Percentiles rank a stretch among this genome's conserved stretches.
Evolutionary conservation across 768 basidiomycete genomes (phyloP).

Genomic region (Tulasnella calospora): DNA sequence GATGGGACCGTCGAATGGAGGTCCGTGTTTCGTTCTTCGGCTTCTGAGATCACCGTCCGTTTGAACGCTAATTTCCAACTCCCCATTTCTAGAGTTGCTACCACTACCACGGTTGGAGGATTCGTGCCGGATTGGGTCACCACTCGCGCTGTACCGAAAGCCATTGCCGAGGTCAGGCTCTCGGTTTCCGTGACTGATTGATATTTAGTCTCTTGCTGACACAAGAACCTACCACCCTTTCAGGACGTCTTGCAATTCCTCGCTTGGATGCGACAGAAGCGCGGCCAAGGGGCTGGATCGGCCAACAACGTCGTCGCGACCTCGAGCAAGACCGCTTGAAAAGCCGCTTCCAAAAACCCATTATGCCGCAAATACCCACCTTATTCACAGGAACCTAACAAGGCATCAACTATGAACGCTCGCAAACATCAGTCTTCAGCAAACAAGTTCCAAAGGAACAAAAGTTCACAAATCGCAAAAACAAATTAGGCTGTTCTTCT

Average conservation of each 20-base stretch:
- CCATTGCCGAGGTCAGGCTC: conserved; percentile 2
- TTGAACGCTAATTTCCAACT: background rate
- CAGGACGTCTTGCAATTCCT: conserved; percentile 11
- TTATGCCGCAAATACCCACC: background rate
- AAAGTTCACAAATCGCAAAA: too few species aligned
- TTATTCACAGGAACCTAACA: background rate
- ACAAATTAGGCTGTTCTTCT: background rate
- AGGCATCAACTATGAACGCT: background rate
- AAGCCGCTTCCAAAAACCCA: background rate
- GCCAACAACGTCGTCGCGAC: background rate
- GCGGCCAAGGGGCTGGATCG: background rate
- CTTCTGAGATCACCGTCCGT: background rate
- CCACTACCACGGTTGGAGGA: conserved; percentile 12
- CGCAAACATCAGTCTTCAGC: too few species aligned
- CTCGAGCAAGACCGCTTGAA: background rate
- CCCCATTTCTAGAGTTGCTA: conserved; percentile 6
- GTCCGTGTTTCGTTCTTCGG: background rate
- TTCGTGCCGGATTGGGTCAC: conserved; percentile 17
- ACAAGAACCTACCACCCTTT: background rate
- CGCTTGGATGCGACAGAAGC: conserved; percentile 2
- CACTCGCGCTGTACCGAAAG: background rate
- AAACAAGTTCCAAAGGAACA: background rate
- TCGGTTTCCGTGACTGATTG: background rate
- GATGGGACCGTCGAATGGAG: conserved; percentile 25
- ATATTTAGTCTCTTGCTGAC: background rate